phyloP scores from a whole-genome alignment of 768 basidiomycete genomes.

The Cystobasidium onofrii region DNA sequence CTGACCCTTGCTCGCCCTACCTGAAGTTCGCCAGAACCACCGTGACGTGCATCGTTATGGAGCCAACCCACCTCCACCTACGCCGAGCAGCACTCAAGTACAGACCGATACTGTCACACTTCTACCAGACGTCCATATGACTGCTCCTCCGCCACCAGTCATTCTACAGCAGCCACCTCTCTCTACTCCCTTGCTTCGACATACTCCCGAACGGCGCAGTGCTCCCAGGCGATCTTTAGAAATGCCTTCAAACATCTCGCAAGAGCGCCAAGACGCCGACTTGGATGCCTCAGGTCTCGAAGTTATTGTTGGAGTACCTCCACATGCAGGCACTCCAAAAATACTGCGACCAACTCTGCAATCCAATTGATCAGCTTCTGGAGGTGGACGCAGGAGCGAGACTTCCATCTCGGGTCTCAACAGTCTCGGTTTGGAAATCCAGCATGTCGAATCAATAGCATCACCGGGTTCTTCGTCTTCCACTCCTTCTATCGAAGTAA shows the following conservation, averaged over 20 bases:
- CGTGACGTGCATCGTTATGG: not conserved
- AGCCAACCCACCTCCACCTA: not conserved
- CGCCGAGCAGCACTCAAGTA: not conserved
- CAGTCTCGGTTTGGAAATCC: conserved; percentile 24
- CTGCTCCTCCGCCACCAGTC: not conserved
- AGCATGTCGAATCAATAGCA: not conserved
- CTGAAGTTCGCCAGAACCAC: not conserved
- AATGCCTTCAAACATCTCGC: not conserved
- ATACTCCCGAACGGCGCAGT: conserved; percentile 2
- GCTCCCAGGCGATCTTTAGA: conserved; percentile 19
- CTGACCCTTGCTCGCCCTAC: not conserved
- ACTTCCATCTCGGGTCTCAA: not conserved
- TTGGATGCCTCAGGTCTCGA: not conserved
- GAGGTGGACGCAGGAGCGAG: not conserved
- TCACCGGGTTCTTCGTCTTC: not conserved
- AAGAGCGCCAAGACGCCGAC: too few species aligned
- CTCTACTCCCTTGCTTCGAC: not conserved
- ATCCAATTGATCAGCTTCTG: not conserved
- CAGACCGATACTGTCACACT: not conserved
- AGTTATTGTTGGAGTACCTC: too few species aligned
- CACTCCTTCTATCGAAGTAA: not conserved
- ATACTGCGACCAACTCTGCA: not conserved
- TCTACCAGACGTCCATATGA: not conserved
- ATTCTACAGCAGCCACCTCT: not conserved
- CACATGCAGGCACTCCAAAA: not conserved